A percentile compares a stretch with the other conserved stretches of the same genome.
Conservation (phyloP, 139 green algal genomes). For the Mychonastes homosphaera region DNA sequence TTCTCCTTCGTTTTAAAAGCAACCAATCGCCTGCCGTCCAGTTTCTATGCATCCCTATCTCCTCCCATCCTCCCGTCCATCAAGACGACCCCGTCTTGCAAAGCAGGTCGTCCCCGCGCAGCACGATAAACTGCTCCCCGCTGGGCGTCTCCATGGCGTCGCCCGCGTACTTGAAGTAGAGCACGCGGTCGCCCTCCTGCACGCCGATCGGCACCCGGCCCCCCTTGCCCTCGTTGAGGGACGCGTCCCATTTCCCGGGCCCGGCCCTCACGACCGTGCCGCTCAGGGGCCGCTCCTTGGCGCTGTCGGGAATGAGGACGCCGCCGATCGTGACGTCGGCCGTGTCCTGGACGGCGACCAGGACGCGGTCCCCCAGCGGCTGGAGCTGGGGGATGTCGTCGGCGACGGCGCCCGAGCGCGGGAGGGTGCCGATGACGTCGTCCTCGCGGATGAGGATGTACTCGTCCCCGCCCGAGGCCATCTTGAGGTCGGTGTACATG, state of each 20-base stretch:
- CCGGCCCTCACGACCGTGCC: slow-evolving; percentile 35
- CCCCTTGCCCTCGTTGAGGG: neutral
- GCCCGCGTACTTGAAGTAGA: slow-evolving; percentile 84
- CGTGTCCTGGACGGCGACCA: slow-evolving; percentile 62
- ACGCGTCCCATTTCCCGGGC: slow-evolving; percentile 16
- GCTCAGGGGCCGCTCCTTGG: slow-evolving; percentile 75
- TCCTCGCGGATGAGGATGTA: slow-evolving; percentile 82
- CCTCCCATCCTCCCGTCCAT: no score
- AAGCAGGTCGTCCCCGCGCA: slow-evolving; percentile 81
- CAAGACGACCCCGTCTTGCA: no score
- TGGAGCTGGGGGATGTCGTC: slow-evolving; percentile 79
- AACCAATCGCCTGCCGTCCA: no score
- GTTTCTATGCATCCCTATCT: no score
- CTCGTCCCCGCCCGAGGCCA: slow-evolving; percentile 46
- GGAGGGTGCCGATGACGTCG: slow-evolving; percentile 82
- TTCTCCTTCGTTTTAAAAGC: no score
- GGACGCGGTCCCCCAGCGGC: slow-evolving; percentile 73
- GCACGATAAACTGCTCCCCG: slow-evolving; percentile 71
- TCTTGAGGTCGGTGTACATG: slow-evolving; percentile 71
- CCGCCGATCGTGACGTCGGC: slow-evolving; percentile 72
- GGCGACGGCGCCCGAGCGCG: slow-evolving; percentile 40
- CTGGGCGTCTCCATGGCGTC: slow-evolving; percentile 78
- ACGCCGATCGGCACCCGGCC: slow-evolving; percentile 26
- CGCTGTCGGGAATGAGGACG: slow-evolving; percentile 79
- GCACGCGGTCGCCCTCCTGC: slow-evolving; percentile 45